Base-by-base conservation (phyloP, 2,329 filamentous ascomycete species). In the Trichoderma sp. region DNA sequence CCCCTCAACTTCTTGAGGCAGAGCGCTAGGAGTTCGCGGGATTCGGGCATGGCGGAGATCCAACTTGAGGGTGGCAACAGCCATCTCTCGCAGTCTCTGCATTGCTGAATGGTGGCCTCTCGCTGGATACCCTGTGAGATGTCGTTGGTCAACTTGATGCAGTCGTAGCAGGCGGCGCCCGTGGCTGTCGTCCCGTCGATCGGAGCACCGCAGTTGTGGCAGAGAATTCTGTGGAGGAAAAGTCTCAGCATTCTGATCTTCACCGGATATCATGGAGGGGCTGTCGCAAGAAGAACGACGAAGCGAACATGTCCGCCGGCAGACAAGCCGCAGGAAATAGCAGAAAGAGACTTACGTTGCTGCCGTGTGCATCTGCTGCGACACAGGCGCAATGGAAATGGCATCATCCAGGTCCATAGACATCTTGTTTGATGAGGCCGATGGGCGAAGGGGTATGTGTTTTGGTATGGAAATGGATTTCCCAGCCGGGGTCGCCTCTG, bases 191-290 rank as follows among this genome's bases (percentile, higher is more conserved):
- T 97, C 77, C 95, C 95, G 78, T 97, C 93, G 73, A 99, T 97
- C 45, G 94, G 90, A 67, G 92, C 93, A 74, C 94, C 95, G 78
- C 95, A 99, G 83, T 98, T 97, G 82, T 92, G 97, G 80, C 95
- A 99, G 66, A 99, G 90, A 75, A 98, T 97, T 56, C 76, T 78
- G 63, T 45, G 43, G 51, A 41, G 30, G 19, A n/a, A 44, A n/a
- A 52, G 58, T 55, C 52, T 63, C 39, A 12, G 60, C 52, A 34
- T n/a, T 47, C 21, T 10, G 12, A 5, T 47, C 34, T 59, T 55
- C 39, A 62, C 30, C 34, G 58, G 34, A 17, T 10, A 17, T 19
- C 15, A 10, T 51, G 47, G 58, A 44, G 58, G 48, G 39, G 58
- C 26, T 43, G 47, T 17, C 34, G 26, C n/a, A 54, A 30, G 30